A percentile compares a stretch with the other conserved stretches of the same genome.
phyloP scores from a whole-genome alignment of 2,329 filamentous ascomycete genomes.

The Pseudovirgaria hyperparasitica region DNA sequence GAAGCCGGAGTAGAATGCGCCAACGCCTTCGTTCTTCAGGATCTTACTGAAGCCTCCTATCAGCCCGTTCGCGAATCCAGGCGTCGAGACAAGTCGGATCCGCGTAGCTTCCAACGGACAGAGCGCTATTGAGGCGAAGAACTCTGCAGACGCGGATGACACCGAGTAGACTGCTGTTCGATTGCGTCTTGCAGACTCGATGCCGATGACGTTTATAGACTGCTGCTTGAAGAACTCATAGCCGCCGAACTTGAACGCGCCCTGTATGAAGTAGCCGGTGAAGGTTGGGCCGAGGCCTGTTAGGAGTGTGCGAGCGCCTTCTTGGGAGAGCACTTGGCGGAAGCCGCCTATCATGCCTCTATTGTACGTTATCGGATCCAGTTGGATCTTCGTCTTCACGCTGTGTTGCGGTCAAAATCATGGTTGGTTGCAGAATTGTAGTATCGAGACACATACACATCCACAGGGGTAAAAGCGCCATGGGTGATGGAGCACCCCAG shows the following conservation, averaged over 20 bases:
- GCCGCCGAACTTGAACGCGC: constrained; percentile 85
- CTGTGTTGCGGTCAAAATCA: too few relatives aligned
- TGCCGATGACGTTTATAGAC: constrained; percentile 66
- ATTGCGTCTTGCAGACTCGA: constrained; percentile 56
- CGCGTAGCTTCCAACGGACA: constrained; percentile 88
- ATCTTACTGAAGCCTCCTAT: constrained; percentile 74
- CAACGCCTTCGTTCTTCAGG: constrained; percentile 66
- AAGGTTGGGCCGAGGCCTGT: constrained; percentile 78
- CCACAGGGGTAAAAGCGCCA: constrained; percentile 1
- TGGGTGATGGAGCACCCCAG: constrained; percentile 1
- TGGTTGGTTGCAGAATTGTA: too few relatives aligned
- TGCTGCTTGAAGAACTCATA: constrained; percentile 97
- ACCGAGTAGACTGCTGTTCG: constrained; percentile 70
- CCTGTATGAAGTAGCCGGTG: constrained; percentile 88
- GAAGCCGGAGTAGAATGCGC: constrained; percentile 85
- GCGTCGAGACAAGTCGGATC: constrained; percentile 84
- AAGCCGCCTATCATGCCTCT: constrained; percentile 75
- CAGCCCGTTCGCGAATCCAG: constrained; percentile 71
- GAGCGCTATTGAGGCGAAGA: constrained; percentile 66
- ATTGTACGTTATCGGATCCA: constrained; percentile 84
- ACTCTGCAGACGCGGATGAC: constrained; percentile 47
- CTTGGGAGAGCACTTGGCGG: constrained; percentile 69
- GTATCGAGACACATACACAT: too few relatives aligned
- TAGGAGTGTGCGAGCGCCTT: constrained; percentile 75
- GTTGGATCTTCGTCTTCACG: constrained; percentile 93